Conservation (phyloP, 495 filamentous ascomycete genomes). For the Penicillium coprophilum region DNA sequence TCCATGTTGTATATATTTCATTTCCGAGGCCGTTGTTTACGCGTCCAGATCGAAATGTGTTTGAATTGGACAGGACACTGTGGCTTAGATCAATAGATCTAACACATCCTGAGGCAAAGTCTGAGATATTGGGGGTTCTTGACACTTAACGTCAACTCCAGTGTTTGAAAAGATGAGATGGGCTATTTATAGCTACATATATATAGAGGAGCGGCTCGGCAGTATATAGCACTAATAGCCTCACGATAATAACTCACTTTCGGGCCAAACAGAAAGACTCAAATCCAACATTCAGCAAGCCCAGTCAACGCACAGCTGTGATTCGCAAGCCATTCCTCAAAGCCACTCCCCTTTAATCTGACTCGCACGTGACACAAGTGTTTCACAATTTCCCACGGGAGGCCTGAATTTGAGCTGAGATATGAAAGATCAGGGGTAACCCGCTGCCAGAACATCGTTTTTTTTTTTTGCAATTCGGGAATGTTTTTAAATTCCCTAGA, state of each 20-base stretch:
- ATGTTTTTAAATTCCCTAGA: constrained; percentile 6
- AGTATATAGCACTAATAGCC: too few species aligned
- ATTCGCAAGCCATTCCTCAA: neutral
- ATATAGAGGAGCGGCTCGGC: too few species aligned
- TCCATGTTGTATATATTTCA: neutral
- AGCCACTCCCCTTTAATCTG: neutral
- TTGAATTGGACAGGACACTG: neutral
- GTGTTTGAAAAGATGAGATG: neutral
- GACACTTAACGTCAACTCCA: neutral
- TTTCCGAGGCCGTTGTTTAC: neutral
- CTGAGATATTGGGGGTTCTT: neutral
- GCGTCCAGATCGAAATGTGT: neutral
- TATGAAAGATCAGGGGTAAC: constrained; percentile 9
- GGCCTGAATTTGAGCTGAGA: constrained; percentile 1
- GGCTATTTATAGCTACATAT: neutral
- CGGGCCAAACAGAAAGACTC: neutral
- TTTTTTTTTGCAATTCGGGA: neutral
- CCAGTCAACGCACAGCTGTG: neutral
- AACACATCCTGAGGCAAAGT: neutral
- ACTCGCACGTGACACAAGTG: constrained; percentile 6
- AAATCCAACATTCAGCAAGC: neutral
- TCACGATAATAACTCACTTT: neutral
- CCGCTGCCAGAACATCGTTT: too few species aligned
- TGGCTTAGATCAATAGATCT: too few species aligned
- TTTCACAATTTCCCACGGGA: constrained; percentile 6